Base-by-base conservation (phyloP, 805 yeast genomes). In the Candida montana region DNA sequence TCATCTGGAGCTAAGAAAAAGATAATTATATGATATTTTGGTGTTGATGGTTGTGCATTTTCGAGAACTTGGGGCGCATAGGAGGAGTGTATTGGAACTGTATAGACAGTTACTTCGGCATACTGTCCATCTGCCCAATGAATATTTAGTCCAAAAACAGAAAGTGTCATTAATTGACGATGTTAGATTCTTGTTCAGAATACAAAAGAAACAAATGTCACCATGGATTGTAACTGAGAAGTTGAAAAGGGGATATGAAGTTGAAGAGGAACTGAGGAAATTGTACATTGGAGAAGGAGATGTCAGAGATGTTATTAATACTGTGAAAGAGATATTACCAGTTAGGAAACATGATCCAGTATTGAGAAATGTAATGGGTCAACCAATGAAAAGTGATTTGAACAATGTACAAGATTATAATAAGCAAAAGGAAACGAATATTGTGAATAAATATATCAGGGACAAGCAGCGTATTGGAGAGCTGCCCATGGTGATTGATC, bases 1-100 rank as follows among this genome's bases (percentile, higher is more conserved):
- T n/a, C n/a, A n/a, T n/a, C n/a, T n/a, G n/a, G n/a, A n/a, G n/a
- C n/a, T n/a, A n/a, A n/a, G n/a, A n/a, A n/a, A n/a, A n/a, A n/a
- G n/a, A n/a, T n/a, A n/a, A n/a, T n/a, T n/a, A n/a, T n/a, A n/a
- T n/a, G n/a, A n/a, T n/a, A n/a, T n/a, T n/a, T n/a, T n/a, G n/a
- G n/a, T n/a, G n/a, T n/a, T n/a, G n/a, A 53, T 50, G 66, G 61
- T 58, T 21, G 50, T 52, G 7, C 63, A 60, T 41, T 65, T 65
- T 47, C 52, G 53, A 13, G 31, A 46, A 8, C 39, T 63, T 3
- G 41, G 41, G 4, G 44, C 56, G 3, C 71, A 66, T 37, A 55
- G 46, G 35, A 27, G 28, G 6, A 53, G 59, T 33, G 66, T 65
- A 1, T 33, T 59, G 5, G 45, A 44, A 10, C 46, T 64, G 16